Conservation (phyloP, 2,329 filamentous ascomycete species). For the Diaporthe longicolla region DNA sequence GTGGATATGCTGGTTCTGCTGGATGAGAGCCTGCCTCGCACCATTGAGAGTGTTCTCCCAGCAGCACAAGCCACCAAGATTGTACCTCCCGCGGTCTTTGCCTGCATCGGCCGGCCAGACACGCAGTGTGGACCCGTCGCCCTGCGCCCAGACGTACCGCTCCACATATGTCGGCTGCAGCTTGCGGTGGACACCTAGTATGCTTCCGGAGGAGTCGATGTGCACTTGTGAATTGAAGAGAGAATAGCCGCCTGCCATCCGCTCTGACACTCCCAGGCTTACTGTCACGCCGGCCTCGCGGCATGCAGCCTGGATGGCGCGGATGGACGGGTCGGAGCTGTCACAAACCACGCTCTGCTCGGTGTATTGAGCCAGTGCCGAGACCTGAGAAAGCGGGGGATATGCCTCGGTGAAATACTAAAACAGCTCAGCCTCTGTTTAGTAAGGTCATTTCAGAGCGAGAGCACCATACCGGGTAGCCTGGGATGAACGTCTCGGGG, state of each 20-base stretch:
- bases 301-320: conserved; percentile 45
- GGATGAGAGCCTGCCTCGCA: conserved; percentile 50
- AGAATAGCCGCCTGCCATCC: conserved; percentile 46
- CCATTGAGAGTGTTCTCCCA: conserved; percentile 53
- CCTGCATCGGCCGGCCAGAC: conserved; percentile 42
- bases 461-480: conserved; percentile 43
- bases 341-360: conserved; percentile 45
- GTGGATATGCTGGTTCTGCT: conserved; percentile 49
- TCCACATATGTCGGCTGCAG: conserved; percentile 52
- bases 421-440: neutral
- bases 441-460: neutral
- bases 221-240: conserved; percentile 51
- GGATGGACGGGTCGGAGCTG: conserved; percentile 41
- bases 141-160: conserved; percentile 51
- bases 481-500: conserved; percentile 47
- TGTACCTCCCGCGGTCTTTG: conserved; percentile 27
- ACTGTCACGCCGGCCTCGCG: conserved; percentile 43
- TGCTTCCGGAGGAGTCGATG: conserved; percentile 47
- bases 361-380: conserved; percentile 45
- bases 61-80: conserved; percentile 50
- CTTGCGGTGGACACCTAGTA: conserved; percentile 51
- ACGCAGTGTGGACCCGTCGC: conserved; percentile 48
- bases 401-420: conserved; percentile 48
- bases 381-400: conserved; percentile 44
- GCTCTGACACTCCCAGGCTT: conserved; percentile 48